These are phyloP conservation scores for Piloderma croceum DNA, from an alignment of 768 basidiomycete genomes.

Conservation along the genomic window DNA sequence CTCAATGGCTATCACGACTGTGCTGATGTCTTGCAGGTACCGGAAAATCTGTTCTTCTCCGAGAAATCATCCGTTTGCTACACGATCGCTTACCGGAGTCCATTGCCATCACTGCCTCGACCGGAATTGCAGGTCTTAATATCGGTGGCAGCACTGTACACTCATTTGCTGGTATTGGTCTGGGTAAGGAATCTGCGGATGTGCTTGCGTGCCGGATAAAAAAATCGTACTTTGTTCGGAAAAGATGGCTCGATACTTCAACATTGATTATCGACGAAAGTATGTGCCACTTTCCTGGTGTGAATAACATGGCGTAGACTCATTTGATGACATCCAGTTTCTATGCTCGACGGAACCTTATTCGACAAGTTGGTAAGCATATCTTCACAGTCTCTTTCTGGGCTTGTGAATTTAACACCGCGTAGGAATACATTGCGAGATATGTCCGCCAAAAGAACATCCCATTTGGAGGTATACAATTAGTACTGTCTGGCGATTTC, in stretches of 20 bases:
- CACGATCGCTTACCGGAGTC: constrained; percentile 22
- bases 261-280: constrained; percentile 85
- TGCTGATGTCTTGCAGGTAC: constrained; percentile 43
- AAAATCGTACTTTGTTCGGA: constrained; percentile 33
- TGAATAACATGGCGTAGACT: too few relatives aligned
- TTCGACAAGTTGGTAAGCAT: constrained; percentile 78
- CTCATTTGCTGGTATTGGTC: constrained; percentile 75
- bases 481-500: constrained; percentile 83
- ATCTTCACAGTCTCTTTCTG: too few relatives aligned
- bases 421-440: constrained; percentile 61
- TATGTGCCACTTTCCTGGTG: constrained; percentile 38
- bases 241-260: constrained; percentile 57
- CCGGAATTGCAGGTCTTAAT: constrained; percentile 75
- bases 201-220: constrained; percentile 49
- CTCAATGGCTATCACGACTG: too few relatives aligned
- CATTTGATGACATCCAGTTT: constrained; percentile 60
- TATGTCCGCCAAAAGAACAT: constrained; percentile 41
- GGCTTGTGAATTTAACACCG: too few relatives aligned
- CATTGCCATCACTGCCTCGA: constrained; percentile 77
- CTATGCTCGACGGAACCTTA: constrained; percentile 78
- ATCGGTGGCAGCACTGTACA: constrained; percentile 81
- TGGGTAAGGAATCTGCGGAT: constrained; percentile 55
- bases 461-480: constrained; percentile 88
- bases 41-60: constrained; percentile 77
- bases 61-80: constrained; percentile 71